These are phyloP conservation scores for Chlorencoelia australis DNA, from an alignment of 2,329 filamentous ascomycete genomes.

Conservation along the genomic window DNA sequence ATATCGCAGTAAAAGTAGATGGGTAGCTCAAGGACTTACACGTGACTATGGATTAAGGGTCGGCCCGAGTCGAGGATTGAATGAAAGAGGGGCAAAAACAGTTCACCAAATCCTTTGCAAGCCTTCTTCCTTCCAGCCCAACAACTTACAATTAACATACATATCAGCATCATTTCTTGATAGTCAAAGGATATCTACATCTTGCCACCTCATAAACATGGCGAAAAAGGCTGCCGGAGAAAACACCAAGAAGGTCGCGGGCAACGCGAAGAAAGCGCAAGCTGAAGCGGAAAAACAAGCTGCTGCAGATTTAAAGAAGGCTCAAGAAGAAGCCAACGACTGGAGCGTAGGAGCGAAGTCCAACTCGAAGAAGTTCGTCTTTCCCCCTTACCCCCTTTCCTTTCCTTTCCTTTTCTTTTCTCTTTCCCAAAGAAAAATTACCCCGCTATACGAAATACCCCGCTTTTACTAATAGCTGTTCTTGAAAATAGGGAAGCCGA, in stretches of 20 bases:
- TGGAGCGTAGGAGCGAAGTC: slow-evolving; percentile 84
- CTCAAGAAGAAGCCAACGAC: slow-evolving; percentile 58
- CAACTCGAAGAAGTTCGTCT: slow-evolving; percentile 79
- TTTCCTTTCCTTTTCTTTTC: too few species aligned
- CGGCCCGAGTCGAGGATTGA: too few species aligned
- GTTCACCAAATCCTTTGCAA: too few species aligned
- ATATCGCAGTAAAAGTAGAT: too few species aligned
- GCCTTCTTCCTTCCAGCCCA: neutral
- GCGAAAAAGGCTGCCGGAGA: slow-evolving; percentile 59
- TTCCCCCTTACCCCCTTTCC: too few species aligned
- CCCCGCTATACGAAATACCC: too few species aligned
- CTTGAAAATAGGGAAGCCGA: slow-evolving; percentile 65
- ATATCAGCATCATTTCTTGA: neutral
- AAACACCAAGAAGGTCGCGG: slow-evolving; percentile 79
- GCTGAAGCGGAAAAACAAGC: slow-evolving; percentile 73
- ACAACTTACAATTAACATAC: neutral
- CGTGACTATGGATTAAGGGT: too few species aligned
- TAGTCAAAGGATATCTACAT: too few species aligned
- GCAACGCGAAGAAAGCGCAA: slow-evolving; percentile 88
- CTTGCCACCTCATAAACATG: slow-evolving; percentile 48
- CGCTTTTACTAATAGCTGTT: too few species aligned
- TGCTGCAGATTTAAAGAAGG: slow-evolving; percentile 54
- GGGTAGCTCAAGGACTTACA: too few species aligned
- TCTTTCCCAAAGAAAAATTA: too few species aligned
- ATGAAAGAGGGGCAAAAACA: too few species aligned